Conservation (phyloP, 1,284 basidiomycete species). For the Ceratobasidium sp. region DNA sequence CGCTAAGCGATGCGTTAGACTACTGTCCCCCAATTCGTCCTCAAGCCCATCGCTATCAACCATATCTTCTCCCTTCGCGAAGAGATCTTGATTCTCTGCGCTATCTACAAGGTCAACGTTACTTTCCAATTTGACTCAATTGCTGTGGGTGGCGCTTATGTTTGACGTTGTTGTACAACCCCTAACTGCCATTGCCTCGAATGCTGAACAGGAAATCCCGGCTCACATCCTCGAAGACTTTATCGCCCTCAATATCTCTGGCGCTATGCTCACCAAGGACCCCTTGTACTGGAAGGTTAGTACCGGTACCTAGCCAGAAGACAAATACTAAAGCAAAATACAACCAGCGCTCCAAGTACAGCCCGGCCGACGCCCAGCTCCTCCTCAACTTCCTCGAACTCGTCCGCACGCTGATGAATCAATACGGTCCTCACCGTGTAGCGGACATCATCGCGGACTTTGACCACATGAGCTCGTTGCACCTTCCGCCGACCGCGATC, state of each 20-base stretch:
- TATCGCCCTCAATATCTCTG: not conserved
- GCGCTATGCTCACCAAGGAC: constrained; percentile 3
- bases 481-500: not conserved
- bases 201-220: not conserved
- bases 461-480: constrained; percentile 4
- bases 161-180: not conserved
- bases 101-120: constrained; percentile 12
- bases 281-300: constrained; percentile 14
- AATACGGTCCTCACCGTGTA: not conserved
- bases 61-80: constrained; percentile 8
- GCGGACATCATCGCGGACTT: not conserved
- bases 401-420: not conserved
- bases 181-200: not conserved
- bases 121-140: constrained; percentile 16
- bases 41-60: constrained; percentile 15
- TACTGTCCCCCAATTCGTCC: not conserved
- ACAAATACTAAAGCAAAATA: not conserved
- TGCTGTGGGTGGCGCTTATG: not conserved
- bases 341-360: not conserved
- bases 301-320: not conserved
- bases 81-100: not conserved
- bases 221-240: constrained; percentile 9
- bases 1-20: not conserved
- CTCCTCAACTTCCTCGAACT: constrained; percentile 22
- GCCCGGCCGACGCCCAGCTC: not conserved